Percentiles rank a stretch among this genome's conserved stretches.
Conservation (phyloP, 176 grass and related monocot genomes). For the Poa pratensis region DNA sequence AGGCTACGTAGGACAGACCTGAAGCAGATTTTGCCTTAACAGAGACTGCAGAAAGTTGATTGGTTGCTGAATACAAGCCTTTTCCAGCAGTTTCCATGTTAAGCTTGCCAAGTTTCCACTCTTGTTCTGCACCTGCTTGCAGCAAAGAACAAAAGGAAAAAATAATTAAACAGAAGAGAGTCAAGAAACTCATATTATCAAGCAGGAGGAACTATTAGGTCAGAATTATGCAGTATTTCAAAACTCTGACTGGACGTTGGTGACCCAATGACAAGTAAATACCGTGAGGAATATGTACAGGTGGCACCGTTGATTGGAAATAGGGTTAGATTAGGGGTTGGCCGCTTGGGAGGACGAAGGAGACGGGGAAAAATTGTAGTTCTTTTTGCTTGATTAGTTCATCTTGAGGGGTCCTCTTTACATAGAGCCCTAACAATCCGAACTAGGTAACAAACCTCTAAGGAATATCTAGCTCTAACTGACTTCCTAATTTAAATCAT, state of each 20-base stretch:
- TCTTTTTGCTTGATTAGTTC: background rate
- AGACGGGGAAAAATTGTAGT: background rate
- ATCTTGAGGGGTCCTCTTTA: constrained; percentile 4
- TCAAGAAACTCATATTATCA: constrained; percentile 13
- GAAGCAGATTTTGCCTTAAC: constrained; percentile 74
- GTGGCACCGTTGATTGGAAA: constrained; percentile 1
- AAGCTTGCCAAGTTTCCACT: constrained; percentile 76
- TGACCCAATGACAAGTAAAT: background rate
- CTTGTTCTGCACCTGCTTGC: constrained; percentile 85
- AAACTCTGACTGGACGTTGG: constrained; percentile 1
- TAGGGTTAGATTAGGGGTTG: constrained; percentile 18
- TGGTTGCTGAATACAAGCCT: constrained; percentile 76
- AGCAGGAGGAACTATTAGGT: constrained; percentile 21
- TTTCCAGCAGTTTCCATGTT: constrained; percentile 89
- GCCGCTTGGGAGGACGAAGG: background rate
- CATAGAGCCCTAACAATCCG: background rate
- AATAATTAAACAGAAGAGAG: constrained; percentile 29
- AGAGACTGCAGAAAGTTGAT: constrained; percentile 73
- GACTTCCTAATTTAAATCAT: constrained; percentile 13
- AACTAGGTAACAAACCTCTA: constrained; percentile 3
- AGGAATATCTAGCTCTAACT: constrained; percentile 17
- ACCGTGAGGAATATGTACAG: background rate
- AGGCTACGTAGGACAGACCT: constrained; percentile 59
- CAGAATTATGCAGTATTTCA: constrained; percentile 9
- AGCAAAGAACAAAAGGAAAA: constrained; percentile 34